phyloP scores from a whole-genome alignment of 1,284 basidiomycete genomes.

The Ustilago tritici region DNA sequence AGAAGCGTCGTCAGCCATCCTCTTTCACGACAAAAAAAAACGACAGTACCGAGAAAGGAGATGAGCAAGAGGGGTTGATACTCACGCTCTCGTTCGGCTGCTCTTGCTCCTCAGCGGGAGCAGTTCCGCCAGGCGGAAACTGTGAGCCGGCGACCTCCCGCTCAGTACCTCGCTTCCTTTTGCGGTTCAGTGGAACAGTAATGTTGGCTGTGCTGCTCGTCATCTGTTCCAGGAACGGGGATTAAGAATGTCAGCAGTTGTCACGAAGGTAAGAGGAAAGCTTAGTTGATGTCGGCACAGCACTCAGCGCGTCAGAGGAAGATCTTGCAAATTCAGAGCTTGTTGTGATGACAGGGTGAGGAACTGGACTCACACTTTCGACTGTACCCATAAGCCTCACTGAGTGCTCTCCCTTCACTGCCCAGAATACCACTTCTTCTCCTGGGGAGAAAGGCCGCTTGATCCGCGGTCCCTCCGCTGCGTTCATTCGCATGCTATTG shows the following conservation, averaged over 20 bases:
- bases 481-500: neutral
- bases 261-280: neutral
- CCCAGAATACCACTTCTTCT: conserved; percentile 46
- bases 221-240: conserved; percentile 15
- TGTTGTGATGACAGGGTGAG: neutral
- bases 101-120: neutral
- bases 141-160: neutral
- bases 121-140: neutral
- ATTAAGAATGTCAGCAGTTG: neutral
- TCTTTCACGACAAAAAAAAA: neutral
- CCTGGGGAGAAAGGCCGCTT: conserved; percentile 29
- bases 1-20: neutral
- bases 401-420: conserved; percentile 27
- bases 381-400: conserved; percentile 35
- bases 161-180: neutral
- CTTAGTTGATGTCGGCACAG: too few relatives aligned
- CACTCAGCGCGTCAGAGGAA: neutral
- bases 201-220: conserved; percentile 19
- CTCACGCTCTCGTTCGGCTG: neutral
- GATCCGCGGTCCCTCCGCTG: neutral
- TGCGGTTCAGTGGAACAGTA: neutral
- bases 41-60: too few relatives aligned
- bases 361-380: conserved; percentile 30
- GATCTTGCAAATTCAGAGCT: too few relatives aligned
- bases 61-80: neutral